These are phyloP conservation scores for Capsicum baccatum DNA, from an alignment of 257 asterid species.

Conservation along the genomic window DNA sequence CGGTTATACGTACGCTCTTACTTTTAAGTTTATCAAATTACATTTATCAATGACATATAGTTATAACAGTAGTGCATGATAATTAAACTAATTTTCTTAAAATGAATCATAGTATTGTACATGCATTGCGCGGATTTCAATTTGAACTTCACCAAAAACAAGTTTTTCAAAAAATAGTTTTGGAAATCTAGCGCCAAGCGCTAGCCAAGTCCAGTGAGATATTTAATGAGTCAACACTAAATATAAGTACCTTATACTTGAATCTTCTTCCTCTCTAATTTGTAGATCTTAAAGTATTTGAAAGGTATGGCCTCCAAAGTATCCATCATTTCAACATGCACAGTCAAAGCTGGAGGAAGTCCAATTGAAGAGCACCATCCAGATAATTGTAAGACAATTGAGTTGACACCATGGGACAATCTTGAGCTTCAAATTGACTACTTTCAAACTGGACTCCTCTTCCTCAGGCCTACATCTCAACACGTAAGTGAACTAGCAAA, in stretches of 20 bases:
- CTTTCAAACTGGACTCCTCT: slow-evolving; percentile 47
- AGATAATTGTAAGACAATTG: background rate
- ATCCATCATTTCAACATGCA: slow-evolving; percentile 3
- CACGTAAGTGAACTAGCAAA: slow-evolving; percentile 13
- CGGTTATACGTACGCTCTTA: no score
- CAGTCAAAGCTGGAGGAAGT: background rate
- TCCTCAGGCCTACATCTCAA: slow-evolving; percentile 28
- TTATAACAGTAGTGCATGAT: no score
- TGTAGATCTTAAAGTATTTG: background rate
- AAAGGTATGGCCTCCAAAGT: slow-evolving; percentile 8
- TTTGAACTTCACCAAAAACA: no score
- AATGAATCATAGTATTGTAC: no score
- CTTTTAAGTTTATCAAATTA: no score
- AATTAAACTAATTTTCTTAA: no score
- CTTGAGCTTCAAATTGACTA: slow-evolving; percentile 33
- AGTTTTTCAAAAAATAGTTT: no score
- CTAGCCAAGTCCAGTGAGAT: no score
- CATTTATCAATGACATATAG: no score
- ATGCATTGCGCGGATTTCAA: no score
- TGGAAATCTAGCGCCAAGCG: no score
- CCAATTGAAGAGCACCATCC: background rate
- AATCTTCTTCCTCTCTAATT: background rate
- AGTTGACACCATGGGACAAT: slow-evolving; percentile 14
- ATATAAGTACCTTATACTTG: background rate
- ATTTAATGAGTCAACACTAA: no score